Conservation (phyloP, 2,329 filamentous ascomycete species). For the Emergomyces orientalis region DNA sequence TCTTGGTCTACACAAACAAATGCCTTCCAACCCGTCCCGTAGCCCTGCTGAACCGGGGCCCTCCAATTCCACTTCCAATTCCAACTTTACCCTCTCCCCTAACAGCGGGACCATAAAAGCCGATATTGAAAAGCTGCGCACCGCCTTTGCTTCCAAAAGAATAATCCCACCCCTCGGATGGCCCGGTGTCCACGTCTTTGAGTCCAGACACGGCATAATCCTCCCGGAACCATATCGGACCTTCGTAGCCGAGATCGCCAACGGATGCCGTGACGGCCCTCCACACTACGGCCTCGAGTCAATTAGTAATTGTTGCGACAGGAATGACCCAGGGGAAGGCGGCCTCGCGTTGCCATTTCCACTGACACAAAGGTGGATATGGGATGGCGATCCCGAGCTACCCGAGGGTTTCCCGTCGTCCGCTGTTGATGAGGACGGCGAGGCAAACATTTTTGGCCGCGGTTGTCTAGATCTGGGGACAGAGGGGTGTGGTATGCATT, state of each 20-base stretch:
- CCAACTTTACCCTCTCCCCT: not conserved
- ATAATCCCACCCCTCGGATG: conserved; percentile 1
- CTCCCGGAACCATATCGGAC: conserved; percentile 7
- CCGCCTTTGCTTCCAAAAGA: not conserved
- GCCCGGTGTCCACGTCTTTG: conserved; percentile 1
- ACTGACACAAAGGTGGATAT: not conserved
- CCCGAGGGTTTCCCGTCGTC: not conserved
- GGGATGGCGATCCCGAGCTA: not conserved
- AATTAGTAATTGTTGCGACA: not conserved
- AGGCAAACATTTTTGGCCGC: not conserved
- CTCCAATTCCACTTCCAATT: not conserved
- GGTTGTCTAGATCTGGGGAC: conserved; percentile 1
- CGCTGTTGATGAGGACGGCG: not conserved
- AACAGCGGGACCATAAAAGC: not conserved
- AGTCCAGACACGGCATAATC: not conserved
- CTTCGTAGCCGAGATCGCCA: conserved; percentile 6
- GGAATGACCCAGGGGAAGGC: not conserved
- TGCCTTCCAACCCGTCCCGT: not conserved
- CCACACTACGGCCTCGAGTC: not conserved
- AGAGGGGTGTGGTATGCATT: conserved; percentile 5
- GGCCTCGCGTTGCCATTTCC: not conserved
- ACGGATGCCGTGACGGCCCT: not conserved
- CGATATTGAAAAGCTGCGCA: not conserved
- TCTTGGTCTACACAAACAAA: not conserved
- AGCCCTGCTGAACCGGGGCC: not conserved